Conservation (phyloP, 352 stramenopile species). For the Vaucheria bursata region DNA sequence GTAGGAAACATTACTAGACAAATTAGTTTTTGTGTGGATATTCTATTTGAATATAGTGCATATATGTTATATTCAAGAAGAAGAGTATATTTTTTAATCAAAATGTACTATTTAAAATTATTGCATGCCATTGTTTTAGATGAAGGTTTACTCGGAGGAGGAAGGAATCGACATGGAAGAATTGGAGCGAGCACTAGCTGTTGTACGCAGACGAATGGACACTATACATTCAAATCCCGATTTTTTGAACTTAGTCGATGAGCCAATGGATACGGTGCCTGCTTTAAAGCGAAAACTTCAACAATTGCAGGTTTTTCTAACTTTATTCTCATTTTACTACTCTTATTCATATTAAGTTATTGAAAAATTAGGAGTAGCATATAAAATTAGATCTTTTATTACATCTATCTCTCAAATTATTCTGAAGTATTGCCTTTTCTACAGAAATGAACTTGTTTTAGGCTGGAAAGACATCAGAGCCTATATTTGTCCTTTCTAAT, state of each 20-base stretch:
- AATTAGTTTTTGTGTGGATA: conserved; percentile 18
- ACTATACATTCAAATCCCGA: conserved; percentile 34
- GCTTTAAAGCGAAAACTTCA: conserved; percentile 60
- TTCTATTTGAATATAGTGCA: too few species aligned
- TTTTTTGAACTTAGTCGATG: conserved; percentile 51
- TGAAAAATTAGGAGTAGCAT: too few species aligned
- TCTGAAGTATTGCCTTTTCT: too few species aligned
- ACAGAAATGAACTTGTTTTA: too few species aligned
- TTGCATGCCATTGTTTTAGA: conserved; percentile 16
- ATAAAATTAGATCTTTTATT: too few species aligned
- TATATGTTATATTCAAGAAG: too few species aligned
- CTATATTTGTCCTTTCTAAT: too few species aligned
- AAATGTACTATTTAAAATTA: background rate
- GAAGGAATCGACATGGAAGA: conserved; percentile 54
- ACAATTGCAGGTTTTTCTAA: conserved; percentile 54
- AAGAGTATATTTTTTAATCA: too few species aligned
- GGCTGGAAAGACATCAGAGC: too few species aligned
- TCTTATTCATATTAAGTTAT: too few species aligned
- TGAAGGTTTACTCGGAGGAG: conserved; percentile 52
- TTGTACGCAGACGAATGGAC: conserved; percentile 51
- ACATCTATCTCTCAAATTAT: too few species aligned
- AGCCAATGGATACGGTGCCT: conserved; percentile 46
- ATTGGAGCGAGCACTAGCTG: conserved; percentile 55
- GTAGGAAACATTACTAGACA: conserved; percentile 20
- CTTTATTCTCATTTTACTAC: too few species aligned